Conservation (phyloP, 768 basidiomycete species). For the Lactarius tabidus region DNA sequence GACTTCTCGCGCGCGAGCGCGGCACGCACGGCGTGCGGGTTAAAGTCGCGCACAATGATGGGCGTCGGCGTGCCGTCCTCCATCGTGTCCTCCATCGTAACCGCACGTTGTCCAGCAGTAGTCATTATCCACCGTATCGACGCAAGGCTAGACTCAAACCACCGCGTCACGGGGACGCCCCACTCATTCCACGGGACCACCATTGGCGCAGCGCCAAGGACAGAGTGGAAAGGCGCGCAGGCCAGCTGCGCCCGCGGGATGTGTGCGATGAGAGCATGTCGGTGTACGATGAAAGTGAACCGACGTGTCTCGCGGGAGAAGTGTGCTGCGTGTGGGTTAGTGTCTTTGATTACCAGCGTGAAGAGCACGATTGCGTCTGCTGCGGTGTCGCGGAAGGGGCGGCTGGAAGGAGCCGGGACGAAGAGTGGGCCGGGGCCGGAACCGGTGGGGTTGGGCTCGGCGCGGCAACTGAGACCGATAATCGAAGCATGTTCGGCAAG, state of each 20-base stretch:
- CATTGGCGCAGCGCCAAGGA: neutral
- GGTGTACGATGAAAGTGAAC: constrained; percentile 29
- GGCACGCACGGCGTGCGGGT: constrained; percentile 20
- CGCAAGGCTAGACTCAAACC: constrained; percentile 28
- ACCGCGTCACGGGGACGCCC: constrained; percentile 29
- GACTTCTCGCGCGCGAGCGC: constrained; percentile 9
- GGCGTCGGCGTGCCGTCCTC: constrained; percentile 6
- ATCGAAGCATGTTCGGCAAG: constrained; percentile 19
- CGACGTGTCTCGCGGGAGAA: constrained; percentile 18
- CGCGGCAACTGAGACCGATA: constrained; percentile 29
- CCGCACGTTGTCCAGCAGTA: constrained; percentile 32
- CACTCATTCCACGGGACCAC: constrained; percentile 27
- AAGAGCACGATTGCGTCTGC: constrained; percentile 29
- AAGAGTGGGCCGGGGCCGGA: neutral
- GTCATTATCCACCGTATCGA: constrained; percentile 33
- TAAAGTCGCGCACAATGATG: constrained; percentile 30
- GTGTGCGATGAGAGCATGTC: constrained; percentile 25
- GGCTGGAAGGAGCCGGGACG: neutral
- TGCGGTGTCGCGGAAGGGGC: constrained; percentile 28
- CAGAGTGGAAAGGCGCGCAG: constrained; percentile 9
- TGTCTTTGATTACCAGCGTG: constrained; percentile 23
- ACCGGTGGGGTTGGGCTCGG: constrained; percentile 30
- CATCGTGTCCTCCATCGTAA: constrained; percentile 19
- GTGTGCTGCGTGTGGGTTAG: neutral
- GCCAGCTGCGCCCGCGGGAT: constrained; percentile 1